Conservation (phyloP, 352 stramenopile genomes). For the Peronospora destructor region DNA sequence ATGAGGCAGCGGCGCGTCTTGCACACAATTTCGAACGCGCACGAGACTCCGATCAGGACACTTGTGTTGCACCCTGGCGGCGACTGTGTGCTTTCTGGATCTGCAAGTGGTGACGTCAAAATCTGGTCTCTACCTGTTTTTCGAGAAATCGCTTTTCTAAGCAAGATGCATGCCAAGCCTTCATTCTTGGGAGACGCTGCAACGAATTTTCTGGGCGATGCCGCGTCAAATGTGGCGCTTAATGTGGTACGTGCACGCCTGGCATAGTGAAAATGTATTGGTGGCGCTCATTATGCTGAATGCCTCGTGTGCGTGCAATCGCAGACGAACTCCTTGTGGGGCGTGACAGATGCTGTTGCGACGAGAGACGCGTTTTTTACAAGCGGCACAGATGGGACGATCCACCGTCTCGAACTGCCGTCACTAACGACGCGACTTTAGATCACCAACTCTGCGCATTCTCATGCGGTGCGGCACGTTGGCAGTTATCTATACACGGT, state of each 20-base stretch:
- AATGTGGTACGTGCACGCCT: constrained; percentile 55
- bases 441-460: not conserved
- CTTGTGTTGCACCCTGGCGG: constrained; percentile 70
- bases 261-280: not conserved
- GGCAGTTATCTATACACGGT: no score
- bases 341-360: constrained; percentile 73
- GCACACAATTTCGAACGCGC: constrained; percentile 74
- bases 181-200: constrained; percentile 73
- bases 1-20: constrained; percentile 82
- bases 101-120: constrained; percentile 78
- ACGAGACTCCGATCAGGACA: constrained; percentile 82
- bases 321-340: constrained; percentile 77
- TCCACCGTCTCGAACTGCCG: constrained; percentile 68
- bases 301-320: constrained; percentile 1
- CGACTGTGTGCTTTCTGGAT: constrained; percentile 78
- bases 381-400: constrained; percentile 71
- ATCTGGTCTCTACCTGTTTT: constrained; percentile 86
- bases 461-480: not conserved
- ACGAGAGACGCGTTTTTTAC: constrained; percentile 81
- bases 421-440: constrained; percentile 31
- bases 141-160: constrained; percentile 61
- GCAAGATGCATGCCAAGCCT: constrained; percentile 73
- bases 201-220: constrained; percentile 70
- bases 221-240: constrained; percentile 79
- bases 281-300: not conserved